Conservation (phyloP, 2,329 filamentous ascomycete genomes). For the Magnaporthiopsis rhizophila region DNA sequence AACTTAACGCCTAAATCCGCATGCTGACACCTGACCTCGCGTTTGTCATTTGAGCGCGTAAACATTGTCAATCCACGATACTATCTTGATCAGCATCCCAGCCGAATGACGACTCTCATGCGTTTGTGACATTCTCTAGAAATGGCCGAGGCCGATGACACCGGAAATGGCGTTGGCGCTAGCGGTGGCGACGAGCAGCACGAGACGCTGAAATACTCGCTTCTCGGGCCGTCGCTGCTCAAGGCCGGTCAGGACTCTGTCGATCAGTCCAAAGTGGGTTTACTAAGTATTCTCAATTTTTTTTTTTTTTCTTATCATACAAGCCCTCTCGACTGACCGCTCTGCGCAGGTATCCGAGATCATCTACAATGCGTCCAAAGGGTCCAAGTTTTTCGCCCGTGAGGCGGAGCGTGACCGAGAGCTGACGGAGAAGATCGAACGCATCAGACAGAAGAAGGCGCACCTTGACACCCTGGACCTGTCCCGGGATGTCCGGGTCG, state of each 20-base stretch:
- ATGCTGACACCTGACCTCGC: not conserved
- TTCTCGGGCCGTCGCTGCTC: constrained; percentile 83
- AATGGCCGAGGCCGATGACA: not conserved
- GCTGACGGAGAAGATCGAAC: constrained; percentile 78
- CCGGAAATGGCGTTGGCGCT: not conserved
- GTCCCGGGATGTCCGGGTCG: constrained; percentile 61
- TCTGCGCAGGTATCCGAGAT: constrained; percentile 71
- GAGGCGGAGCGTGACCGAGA: constrained; percentile 76
- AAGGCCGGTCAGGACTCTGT: constrained; percentile 91
- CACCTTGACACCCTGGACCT: constrained; percentile 71
- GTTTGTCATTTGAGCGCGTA: not conserved
- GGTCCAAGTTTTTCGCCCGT: constrained; percentile 91
- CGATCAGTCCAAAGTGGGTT: constrained; percentile 73
- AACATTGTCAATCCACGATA: not conserved
- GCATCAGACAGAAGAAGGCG: constrained; percentile 66
- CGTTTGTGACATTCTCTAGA: not conserved
- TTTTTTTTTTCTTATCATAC: not conserved
- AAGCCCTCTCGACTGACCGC: not conserved
- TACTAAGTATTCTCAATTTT: not conserved
- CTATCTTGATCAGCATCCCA: not conserved
- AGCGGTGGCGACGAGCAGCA: constrained; percentile 21
- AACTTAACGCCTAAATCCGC: not conserved
- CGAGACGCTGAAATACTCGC: constrained; percentile 73
- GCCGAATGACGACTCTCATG: not conserved
- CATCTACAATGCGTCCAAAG: constrained; percentile 94